Conservation (phyloP, 106 monocot species). For the Iris macrosiphon region DNA sequence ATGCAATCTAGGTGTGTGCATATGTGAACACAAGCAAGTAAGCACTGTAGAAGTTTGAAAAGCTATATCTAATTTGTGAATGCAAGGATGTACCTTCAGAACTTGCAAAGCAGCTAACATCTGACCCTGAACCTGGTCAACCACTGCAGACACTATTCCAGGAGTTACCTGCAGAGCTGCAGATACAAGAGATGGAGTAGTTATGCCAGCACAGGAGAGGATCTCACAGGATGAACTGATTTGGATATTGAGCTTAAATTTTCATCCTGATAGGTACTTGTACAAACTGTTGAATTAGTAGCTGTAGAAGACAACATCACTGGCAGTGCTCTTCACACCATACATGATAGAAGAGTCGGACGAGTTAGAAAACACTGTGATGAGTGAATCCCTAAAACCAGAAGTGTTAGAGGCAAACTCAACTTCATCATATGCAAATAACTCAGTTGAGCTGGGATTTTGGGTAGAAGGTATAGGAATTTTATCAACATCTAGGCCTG, state of each 20-base stretch:
- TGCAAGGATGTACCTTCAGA: constrained; percentile 90
- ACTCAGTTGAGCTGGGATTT: constrained; percentile 5
- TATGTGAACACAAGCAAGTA: too few species aligned
- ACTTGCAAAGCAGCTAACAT: constrained; percentile 71
- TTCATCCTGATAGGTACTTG: constrained; percentile 1
- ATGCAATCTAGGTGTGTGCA: too few species aligned
- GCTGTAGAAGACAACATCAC: background rate
- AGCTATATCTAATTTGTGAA: too few species aligned
- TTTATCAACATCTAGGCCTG: constrained; percentile 9
- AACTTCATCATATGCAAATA: constrained; percentile 3
- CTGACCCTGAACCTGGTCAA: constrained; percentile 74
- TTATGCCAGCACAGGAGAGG: constrained; percentile 49
- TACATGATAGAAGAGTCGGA: background rate
- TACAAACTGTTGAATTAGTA: constrained; percentile 11
- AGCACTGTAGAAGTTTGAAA: too few species aligned
- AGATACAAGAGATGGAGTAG: constrained; percentile 63
- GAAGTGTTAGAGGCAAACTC: constrained; percentile 5
- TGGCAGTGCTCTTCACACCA: background rate
- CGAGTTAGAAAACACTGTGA: background rate
- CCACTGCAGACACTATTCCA: constrained; percentile 69
- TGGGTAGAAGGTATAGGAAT: constrained; percentile 1
- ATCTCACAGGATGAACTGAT: constrained; percentile 21
- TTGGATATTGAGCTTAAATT: constrained; percentile 17
- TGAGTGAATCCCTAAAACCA: constrained; percentile 7
- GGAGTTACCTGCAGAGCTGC: constrained; percentile 51